Evolutionary conservation across 768 basidiomycete genomes (phyloP), one percentile per base, ranked within the genome.

Genomic region (Lactifluus hygrophoroides): DNA sequence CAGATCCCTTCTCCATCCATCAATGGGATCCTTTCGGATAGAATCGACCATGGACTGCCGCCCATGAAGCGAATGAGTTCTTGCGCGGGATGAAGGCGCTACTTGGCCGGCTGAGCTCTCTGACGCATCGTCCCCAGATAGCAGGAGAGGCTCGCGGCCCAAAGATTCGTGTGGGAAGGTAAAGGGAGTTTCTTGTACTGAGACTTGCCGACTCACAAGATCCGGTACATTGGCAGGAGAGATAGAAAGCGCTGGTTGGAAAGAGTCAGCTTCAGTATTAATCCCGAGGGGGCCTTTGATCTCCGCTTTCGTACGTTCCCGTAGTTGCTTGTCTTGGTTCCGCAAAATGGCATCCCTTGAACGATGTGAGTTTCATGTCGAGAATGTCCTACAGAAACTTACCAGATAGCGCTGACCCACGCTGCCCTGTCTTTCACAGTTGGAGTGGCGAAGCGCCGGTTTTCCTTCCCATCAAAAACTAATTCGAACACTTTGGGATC

Each of bases 351-450:
- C 73, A 66, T 88, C 84, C 86, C 86, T 86, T 63, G 5, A 14
- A 56, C 1, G 16, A 14, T 1, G 37, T 54, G 47, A 59, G 53
- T 30, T 13, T 43, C 25, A 35, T 28, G 42, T 37, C 19, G 43
- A 43, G 11, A 14, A 19, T n/a, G 34, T 5, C 13, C 3, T 21
- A 8, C 10, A 67, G n/a, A 32, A 19, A 11, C 75, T 66, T 68
- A 87, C 88, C 88, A 90, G 47, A 89, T 80, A 3, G 83, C 79
- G 64, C 83, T 85, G 50, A 90, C 77, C 88, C 88, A 90, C 9
- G 76, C 77, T 3, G 85, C 86, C 51, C 88, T 75, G 56, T 86
- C 85, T 58, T 78, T 75, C 27, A 81, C 77, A 21, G 81, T 81
- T 10, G 72, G 68, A 2, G 80, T 81, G 0, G 84, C 86, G 67